These are phyloP conservation scores for Nemania sp. DNA, from an alignment of 2,329 filamentous ascomycete species.

Conservation along the genomic window DNA sequence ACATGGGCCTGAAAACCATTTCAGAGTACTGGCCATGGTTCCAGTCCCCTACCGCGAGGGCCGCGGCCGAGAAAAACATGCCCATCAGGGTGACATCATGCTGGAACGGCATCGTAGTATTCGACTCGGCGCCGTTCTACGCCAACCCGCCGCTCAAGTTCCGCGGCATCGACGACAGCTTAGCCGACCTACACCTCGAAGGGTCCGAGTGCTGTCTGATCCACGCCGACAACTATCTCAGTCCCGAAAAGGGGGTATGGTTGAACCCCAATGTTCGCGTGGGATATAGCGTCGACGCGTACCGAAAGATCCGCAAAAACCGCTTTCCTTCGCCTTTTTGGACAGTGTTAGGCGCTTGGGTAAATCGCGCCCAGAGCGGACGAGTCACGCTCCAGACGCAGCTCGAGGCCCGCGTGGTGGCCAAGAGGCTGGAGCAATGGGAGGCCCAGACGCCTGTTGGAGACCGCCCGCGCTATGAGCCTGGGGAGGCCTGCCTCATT, in stretches of 20 bases:
- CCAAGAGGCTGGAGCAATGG: conserved; percentile 47
- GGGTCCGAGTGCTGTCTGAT: conserved; percentile 66
- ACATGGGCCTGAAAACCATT: conserved; percentile 53
- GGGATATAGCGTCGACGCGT: conserved; percentile 50
- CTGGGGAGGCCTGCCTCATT: conserved; percentile 55
- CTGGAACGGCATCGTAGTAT: conserved; percentile 66
- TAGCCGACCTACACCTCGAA: conserved; percentile 58
- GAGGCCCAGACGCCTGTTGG: conserved; percentile 40
- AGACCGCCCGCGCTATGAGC: conserved; percentile 42
- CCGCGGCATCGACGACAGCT: conserved; percentile 62
- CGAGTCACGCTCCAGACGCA: conserved; percentile 41
- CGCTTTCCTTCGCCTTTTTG: conserved; percentile 49
- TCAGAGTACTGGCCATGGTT: conserved; percentile 65
- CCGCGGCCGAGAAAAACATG: conserved; percentile 52
- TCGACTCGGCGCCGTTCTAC: conserved; percentile 52
- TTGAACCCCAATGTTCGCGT: conserved; percentile 60
- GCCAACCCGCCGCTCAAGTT: conserved; percentile 54
- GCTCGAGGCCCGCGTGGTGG: conserved; percentile 45
- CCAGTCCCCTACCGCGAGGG: conserved; percentile 44
- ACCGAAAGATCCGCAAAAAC: conserved; percentile 42
- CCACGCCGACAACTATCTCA: conserved; percentile 58
- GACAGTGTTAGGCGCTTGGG: conserved; percentile 46
- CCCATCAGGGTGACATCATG: conserved; percentile 66
- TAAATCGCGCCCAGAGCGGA: conserved; percentile 40
- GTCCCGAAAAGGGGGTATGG: conserved; percentile 50